Percentiles rank a stretch among this genome's conserved stretches.
Conservation (phyloP, 768 basidiomycete genomes). For the Sarcodon sp. region DNA sequence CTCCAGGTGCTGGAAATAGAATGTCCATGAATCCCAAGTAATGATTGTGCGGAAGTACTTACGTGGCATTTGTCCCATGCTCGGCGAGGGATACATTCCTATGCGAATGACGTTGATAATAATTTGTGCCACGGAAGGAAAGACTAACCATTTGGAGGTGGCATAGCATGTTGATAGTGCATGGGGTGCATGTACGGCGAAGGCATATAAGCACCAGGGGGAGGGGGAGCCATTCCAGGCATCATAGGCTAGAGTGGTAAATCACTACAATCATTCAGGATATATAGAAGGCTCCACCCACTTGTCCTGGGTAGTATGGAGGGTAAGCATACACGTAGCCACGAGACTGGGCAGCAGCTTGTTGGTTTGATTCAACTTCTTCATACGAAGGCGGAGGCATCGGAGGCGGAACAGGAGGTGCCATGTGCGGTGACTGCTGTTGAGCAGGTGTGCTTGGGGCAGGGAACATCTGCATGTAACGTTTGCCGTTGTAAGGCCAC, state of each 20-base stretch:
- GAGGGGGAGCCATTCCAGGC: conserved; percentile 74
- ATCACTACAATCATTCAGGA: not conserved
- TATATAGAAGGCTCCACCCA: conserved; percentile 18
- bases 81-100: conserved; percentile 76
- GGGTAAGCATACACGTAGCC: conserved; percentile 65
- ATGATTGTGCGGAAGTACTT: conserved; percentile 14
- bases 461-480: conserved; percentile 71
- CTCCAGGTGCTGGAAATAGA: conserved; percentile 40
- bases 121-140: conserved; percentile 1
- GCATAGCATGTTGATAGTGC: conserved; percentile 72
- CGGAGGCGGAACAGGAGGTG: conserved; percentile 52
- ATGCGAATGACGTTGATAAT: conserved; percentile 4
- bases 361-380: conserved; percentile 53
- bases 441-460: conserved; percentile 44
- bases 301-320: conserved; percentile 73
- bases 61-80: conserved; percentile 86
- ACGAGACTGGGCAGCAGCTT: conserved; percentile 22
- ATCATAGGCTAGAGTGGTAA: conserved; percentile 51
- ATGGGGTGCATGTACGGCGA: conserved; percentile 77
- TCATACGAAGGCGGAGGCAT: conserved; percentile 70
- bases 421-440: conserved; percentile 53
- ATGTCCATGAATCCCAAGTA: conserved; percentile 1
- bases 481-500: conserved; percentile 89
- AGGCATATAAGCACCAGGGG: conserved; percentile 70
- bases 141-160: conserved; percentile 52